Conservation (phyloP, 352 stramenopile species). For the Phytophthora niederhauseri region DNA sequence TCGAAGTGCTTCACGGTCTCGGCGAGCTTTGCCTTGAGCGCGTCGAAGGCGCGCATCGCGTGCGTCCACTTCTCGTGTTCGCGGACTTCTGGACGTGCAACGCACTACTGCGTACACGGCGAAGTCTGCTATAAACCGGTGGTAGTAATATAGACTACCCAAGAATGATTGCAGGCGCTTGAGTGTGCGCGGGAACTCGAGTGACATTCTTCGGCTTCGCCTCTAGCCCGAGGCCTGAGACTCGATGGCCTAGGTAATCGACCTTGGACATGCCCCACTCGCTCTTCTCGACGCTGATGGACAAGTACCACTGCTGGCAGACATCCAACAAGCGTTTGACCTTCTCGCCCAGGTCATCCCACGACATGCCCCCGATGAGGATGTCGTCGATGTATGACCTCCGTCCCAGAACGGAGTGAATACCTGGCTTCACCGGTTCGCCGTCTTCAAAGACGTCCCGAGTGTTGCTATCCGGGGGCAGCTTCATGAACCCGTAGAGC, state of each 20-base stretch:
- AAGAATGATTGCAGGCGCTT: background rate
- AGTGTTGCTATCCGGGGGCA: background rate
- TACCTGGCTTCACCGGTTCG: background rate
- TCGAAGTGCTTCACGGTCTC: slow-evolving; percentile 20
- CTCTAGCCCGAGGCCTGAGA: background rate
- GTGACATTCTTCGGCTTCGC: too few species aligned
- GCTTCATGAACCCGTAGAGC: slow-evolving; percentile 13
- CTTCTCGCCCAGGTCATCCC: background rate
- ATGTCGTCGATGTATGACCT: too few species aligned
- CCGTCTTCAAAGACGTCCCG: background rate
- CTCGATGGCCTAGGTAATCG: slow-evolving; percentile 19
- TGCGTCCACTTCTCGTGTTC: background rate
- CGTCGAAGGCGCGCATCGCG: too few species aligned
- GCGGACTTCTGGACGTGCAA: background rate
- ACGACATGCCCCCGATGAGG: too few species aligned
- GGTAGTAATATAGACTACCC: background rate
- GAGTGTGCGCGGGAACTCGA: too few species aligned
- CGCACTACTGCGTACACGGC: background rate
- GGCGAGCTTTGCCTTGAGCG: too few species aligned
- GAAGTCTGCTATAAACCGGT: background rate
- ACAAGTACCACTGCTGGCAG: slow-evolving; percentile 24
- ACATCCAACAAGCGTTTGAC: slow-evolving; percentile 12
- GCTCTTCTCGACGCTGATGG: slow-evolving; percentile 27
- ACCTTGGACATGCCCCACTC: slow-evolving; percentile 15
- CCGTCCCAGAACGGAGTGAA: too few species aligned